Evolutionary conservation across 352 stramenopile species (phyloP), one percentile per base, ranked within the genome.

Genomic region (Aphanomyces cochlioides): DNA sequence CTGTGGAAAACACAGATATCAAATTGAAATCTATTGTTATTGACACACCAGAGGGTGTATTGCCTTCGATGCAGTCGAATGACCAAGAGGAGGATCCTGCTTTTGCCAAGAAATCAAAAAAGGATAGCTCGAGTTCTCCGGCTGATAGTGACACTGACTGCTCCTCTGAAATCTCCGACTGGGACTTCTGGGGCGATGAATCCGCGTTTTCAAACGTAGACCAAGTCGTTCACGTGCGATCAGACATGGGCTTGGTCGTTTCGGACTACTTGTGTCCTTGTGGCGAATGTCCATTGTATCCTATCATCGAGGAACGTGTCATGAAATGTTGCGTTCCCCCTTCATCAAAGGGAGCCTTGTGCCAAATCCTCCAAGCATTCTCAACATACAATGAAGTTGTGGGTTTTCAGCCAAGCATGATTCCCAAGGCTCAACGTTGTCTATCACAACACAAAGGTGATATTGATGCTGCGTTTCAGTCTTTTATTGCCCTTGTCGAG

Each of bases 371-470:
- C 28, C 83, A 89, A 56, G 82, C 83, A 1, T 92, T 84, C 66
- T 89, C 82, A 7, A 90, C 82, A 5, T 90, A 90, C 74, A 90
- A 88, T 65, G 83, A 90, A 74, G 74, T 78, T 39, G 47, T 86
- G 36, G 78, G 82, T 17, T 90, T 88, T 69, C 50, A 74, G n/a
- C 36, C 43, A 39, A 73, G 80, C 37, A 89, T 90, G 83, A 81
- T 92, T 56, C 69, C 75, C 15, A 65, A 72, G 7, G 84, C 81
- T 2, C 72, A 76, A 40, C 79, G 85, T 69, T 92, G 82, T 34
- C 67, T 90, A 0, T 72, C 76, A 5, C 57, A 82, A 19, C 89
- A 81, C 77, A 59, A 43, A 40, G 83, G 84, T 66, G 79, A 89
- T 65, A 80, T 90, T 77, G 73, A 85, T 56, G 77, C 77, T 13